A percentile compares a stretch with the other conserved stretches of the same genome.
phyloP scores from a whole-genome alignment of 2,329 filamentous ascomycete genomes.

The Geoglossum cookeanum region DNA sequence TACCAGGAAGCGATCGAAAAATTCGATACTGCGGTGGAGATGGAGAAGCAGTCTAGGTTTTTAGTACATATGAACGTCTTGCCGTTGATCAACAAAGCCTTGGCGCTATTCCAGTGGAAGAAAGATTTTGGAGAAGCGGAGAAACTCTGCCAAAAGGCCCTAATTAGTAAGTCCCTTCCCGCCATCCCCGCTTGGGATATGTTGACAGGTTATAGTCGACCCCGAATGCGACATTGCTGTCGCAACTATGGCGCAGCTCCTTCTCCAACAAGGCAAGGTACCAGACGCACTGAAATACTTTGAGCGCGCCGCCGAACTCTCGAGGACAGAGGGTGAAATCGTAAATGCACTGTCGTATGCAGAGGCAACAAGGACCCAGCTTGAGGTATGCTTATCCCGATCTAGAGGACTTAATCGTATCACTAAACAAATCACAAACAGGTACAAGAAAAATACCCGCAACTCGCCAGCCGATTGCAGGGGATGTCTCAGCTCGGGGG shows the following conservation, averaged over 20 bases:
- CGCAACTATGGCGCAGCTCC: conserved; percentile 92
- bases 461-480: conserved; percentile 27
- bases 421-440: conserved; percentile 8
- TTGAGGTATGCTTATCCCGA: conserved; percentile 33
- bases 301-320: conserved; percentile 85
- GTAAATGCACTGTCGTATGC: conserved; percentile 93
- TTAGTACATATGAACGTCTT: conserved; percentile 84
- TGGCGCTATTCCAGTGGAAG: conserved; percentile 96
- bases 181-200: neutral
- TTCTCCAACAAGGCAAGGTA: conserved; percentile 95
- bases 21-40: conserved; percentile 95
- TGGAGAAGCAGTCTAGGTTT: conserved; percentile 89
- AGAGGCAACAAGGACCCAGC: conserved; percentile 87
- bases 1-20: conserved; percentile 91
- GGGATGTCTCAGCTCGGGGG: conserved; percentile 24
- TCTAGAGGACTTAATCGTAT: neutral
- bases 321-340: conserved; percentile 85
- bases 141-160: conserved; percentile 88
- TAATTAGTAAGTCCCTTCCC: conserved; percentile 58
- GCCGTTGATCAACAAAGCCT: conserved; percentile 93
- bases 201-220: conserved; percentile 46
- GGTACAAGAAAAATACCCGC: conserved; percentile 34
- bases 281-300: conserved; percentile 92
- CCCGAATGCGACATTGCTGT: conserved; percentile 98
- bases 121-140: conserved; percentile 89